Conservation (phyloP, 148 eudicot species). For the Tetragonia tetragonoides region DNA sequence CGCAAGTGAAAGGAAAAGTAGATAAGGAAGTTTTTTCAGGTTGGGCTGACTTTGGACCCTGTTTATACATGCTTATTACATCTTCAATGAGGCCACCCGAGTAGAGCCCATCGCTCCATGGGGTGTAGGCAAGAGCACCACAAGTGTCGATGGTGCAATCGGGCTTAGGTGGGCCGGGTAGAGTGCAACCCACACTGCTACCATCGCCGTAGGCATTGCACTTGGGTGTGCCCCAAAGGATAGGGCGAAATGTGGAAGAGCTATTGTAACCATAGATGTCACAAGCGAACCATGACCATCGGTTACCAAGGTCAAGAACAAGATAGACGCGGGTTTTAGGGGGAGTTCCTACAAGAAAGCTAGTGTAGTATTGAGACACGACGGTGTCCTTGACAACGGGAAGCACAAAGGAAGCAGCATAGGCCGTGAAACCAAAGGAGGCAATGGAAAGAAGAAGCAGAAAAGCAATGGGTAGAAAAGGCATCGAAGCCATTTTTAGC, state of each 20-base stretch:
- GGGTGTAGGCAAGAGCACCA: conserved; percentile 9
- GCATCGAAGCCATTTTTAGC: conserved; percentile 18
- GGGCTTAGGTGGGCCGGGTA: not conserved
- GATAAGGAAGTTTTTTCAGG: not conserved
- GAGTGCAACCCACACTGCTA: not conserved
- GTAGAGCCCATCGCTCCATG: conserved; percentile 16
- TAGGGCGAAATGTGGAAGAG: conserved; percentile 16
- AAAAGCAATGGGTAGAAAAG: not conserved
- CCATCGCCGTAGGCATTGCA: conserved; percentile 17
- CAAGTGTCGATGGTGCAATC: conserved; percentile 10
- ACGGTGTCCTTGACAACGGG: conserved; percentile 33
- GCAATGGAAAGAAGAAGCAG: not conserved
- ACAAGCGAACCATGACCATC: conserved; percentile 30
- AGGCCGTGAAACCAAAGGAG: not conserved
- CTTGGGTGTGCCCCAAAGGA: conserved; percentile 13
- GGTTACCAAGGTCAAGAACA: conserved; percentile 18
- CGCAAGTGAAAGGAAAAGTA: conserved; percentile 30
- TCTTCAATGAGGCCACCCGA: conserved; percentile 3
- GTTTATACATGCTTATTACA: not conserved
- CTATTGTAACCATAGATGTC: conserved; percentile 23
- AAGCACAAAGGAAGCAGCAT: conserved; percentile 24
- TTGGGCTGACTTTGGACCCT: not conserved
- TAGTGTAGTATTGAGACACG: conserved; percentile 31
- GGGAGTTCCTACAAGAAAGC: conserved; percentile 31
- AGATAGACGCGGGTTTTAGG: conserved; percentile 19